Base-by-base conservation (phyloP, 805 yeast genomes). In the Saccharomycodes ludwigii region DNA sequence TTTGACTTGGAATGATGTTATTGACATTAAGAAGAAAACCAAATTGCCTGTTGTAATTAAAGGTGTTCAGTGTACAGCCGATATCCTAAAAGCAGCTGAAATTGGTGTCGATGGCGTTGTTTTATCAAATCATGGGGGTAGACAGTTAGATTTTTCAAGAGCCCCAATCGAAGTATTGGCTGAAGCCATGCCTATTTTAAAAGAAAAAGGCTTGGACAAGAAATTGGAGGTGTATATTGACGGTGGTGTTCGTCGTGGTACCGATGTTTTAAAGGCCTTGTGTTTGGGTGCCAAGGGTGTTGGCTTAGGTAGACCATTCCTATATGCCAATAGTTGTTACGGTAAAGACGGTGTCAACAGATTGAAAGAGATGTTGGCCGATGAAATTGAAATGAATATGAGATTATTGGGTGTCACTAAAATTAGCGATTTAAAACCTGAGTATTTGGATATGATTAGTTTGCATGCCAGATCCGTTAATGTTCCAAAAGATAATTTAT, bases 91-190 rank as follows among this genome's bases (percentile, higher is more conserved):
- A 42, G 94, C 94, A 0, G 73, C 72, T 5, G 77, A 80, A 40
- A 56, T 66, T 43, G 91, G 91, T 3, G 67, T 70, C 18, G 70
- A 73, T 26, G 94, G 86, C 25, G 76, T 83, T n/a, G 83, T 84
- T 4, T 46, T 83, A 31, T 81, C 93, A 2, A 84, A 83, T 50
- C 95, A 83, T 56, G 95, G 95, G 38, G 94, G 95, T 25, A 64
- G 95, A 39, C 94, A 83, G 54, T 59, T 84, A 35, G 95, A 84
- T 54, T 80, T 71, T 46, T 65, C 94, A 1, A 67, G 81, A n/a
- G 73, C 94, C 0, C 79, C 86, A 2, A 63, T 84, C 21, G 81
- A 76, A 50, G 71, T 80, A 4, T 58, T 84, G 30, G 80, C 79
- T 4, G 94, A 81, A 39, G 68, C 74, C 3, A 69, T 69, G 63